Evolutionary conservation across 495 filamentous ascomycete genomes (phyloP).

Genomic region (Penicillium diatomitis): DNA sequence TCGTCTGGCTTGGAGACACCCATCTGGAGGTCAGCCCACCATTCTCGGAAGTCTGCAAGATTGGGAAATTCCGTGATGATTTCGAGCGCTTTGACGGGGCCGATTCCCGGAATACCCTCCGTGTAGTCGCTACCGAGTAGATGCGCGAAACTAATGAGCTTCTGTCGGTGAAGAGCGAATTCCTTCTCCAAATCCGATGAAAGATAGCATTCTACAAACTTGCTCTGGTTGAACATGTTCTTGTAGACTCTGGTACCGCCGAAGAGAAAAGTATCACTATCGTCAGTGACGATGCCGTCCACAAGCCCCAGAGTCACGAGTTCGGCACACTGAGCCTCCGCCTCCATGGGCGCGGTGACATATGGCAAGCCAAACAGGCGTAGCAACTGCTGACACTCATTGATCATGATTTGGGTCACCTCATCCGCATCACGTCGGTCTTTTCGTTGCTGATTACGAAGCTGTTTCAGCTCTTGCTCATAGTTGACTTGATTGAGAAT

Average conservation of each 20-base stretch:
- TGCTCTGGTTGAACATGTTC: constrained; percentile 98
- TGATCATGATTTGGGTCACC: constrained; percentile 87
- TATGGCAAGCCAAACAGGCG: constrained; percentile 89
- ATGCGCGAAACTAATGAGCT: constrained; percentile 81
- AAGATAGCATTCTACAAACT: constrained; percentile 95
- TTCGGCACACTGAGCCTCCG: constrained; percentile 94
- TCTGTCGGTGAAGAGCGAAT: constrained; percentile 68
- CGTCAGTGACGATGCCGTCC: constrained; percentile 97
- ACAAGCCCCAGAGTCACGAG: constrained; percentile 78
- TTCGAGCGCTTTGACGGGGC: constrained; percentile 87
- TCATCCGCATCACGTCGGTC: constrained; percentile 93
- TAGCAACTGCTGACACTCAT: constrained; percentile 87
- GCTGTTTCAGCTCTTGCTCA: constrained; percentile 74
- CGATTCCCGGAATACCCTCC: constrained; percentile 79
- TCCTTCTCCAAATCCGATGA: constrained; percentile 81
- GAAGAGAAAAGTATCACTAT: constrained; percentile 95
- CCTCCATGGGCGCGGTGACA: constrained; percentile 97
- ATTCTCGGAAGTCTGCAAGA: constrained; percentile 66
- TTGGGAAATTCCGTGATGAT: constrained; percentile 78
- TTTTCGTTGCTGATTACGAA: constrained; percentile 90
- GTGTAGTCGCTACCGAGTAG: constrained; percentile 91
- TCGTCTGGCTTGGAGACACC: constrained; percentile 29
- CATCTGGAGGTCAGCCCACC: constrained; percentile 75
- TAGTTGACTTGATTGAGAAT: constrained; percentile 58
- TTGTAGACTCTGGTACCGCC: constrained; percentile 95